These are phyloP conservation scores for Phytophthora ohioensis DNA, from an alignment of 352 stramenopile genomes.

Conservation along the genomic window DNA sequence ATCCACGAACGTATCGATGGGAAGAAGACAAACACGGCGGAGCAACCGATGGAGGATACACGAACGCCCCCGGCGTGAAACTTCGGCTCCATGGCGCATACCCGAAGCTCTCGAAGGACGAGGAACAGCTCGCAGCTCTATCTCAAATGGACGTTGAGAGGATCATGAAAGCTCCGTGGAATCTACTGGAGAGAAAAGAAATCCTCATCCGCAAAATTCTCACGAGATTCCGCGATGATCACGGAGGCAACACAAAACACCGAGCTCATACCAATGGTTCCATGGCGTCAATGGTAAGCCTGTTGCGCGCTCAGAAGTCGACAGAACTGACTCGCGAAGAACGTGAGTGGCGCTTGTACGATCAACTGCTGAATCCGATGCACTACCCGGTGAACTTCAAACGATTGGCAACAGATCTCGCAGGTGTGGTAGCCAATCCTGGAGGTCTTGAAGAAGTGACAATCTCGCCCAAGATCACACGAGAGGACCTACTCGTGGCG, in stretches of 20 bases:
- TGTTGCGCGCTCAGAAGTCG: constrained; percentile 61
- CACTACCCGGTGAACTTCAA: constrained; percentile 72
- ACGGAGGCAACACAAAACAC: constrained; percentile 20
- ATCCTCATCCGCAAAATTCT: constrained; percentile 81
- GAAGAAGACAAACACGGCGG: constrained; percentile 53
- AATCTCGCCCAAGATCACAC: constrained; percentile 53
- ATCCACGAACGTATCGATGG: constrained; percentile 76
- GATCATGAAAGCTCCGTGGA: constrained; percentile 79
- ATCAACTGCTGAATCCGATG: constrained; percentile 75
- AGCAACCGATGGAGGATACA: constrained; percentile 29
- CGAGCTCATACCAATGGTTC: constrained; percentile 15
- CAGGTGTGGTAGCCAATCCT: constrained; percentile 5
- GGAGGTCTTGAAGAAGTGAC: constrained; percentile 28
- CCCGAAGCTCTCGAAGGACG: constrained; percentile 66
- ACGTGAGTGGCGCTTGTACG: constrained; percentile 73
- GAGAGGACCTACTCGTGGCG: constrained; percentile 64
- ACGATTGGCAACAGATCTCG: constrained; percentile 40
- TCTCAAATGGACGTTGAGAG: constrained; percentile 74
- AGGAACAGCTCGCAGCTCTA: constrained; percentile 66
- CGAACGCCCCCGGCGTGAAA: constrained; percentile 30
- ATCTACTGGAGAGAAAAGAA: constrained; percentile 77
- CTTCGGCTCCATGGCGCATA: constrained; percentile 58
- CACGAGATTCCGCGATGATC: constrained; percentile 71
- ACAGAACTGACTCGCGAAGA: constrained; percentile 70
- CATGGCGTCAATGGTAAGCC: constrained; percentile 44